Evolutionary conservation across 805 yeast species (phyloP), one percentile per base, ranked within the genome.

Genomic region (Kodamaea laetipori): DNA sequence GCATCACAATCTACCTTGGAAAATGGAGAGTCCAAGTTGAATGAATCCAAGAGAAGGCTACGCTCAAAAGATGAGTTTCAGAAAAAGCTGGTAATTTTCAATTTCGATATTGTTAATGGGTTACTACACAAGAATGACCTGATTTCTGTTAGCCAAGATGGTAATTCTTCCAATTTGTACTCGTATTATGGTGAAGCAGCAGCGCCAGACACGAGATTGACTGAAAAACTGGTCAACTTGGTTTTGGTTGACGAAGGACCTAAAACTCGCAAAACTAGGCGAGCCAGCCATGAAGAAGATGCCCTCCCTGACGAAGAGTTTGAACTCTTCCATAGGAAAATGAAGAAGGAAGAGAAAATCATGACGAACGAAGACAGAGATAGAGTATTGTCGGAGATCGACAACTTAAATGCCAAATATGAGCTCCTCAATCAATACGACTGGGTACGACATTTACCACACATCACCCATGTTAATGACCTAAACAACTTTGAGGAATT

Each of bases 261-360:
- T 6, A 21, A 21, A 21, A 6, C 8, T 8, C 8, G 24, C 8
- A 21, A 21, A 30, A 16, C 9, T 13, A 25, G 36, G 23, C 12
- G 21, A 6, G 27, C n/a, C 16, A 15, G 17, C 45, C 34, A n/a
- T 26, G 30, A 43, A 2, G 52, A 31, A 4, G 75, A 69, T 44
- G 78, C 81, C 4, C 62, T 86, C 37, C 52, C 60, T 1, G 84
- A 80, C 56, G 51, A 57, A 0, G 13, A 66, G 10, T 81, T 67
- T 56, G 53, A 59, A 23, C 48, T 65, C 10, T 77, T 73, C 52
- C 90, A 85, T 61, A 71, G 72, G 32, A 70, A 76, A 30, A 78
- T 84, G 80, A 78, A 76, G 49, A 77, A 77, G 43, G 82, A 81
- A 41, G 95, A 86, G 59, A 74, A 74, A 46, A 71, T 78, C 36